Evolutionary conservation across 345 rosid species (phyloP), one percentile per base, ranked within the genome.

Genomic region (Ricinus communis): DNA sequence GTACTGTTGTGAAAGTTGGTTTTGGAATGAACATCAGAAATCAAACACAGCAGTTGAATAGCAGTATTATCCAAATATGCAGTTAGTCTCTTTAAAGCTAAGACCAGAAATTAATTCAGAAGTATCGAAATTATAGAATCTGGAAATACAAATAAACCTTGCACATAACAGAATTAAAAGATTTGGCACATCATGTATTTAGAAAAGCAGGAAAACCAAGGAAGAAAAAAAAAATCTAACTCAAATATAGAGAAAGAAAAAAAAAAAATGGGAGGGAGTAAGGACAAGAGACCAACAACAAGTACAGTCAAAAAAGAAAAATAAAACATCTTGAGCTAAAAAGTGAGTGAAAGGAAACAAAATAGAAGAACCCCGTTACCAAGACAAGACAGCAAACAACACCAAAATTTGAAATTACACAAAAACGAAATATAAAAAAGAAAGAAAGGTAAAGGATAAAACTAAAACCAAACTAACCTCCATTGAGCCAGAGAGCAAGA

Each of bases 401-500:
- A 22, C n/a, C 22, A 61, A 30, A 70, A 33, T 58, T 41, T 8
- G 62, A 62, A 51, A 30, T 19, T 1, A 24, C 5, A n/a, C 19
- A 13, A 4, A 47, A 56, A 43, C 51, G n/a, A 24, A 69, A 13
- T 46, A 60, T 12, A 27, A 43, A 60, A 33, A 25, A 68, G 16
- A 19, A 77, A 14, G 24, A 68, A 33, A 50, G 64, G 60, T 55
- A 36, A 50, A 6, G 13, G 51, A 70, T 33, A 24, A 38, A 64
- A 31, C 5, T 24, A 49, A 56, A 9, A 67, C 30, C 19, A n/a
- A 24, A n/a, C 71, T 47, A 58, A 91, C 96, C 97, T 88, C 97
- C 97, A 83, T 91, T 94, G 78, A 91, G 92, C 98, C 95, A 94
- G 71, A 94, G 95, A 52, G 96, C 72, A 24, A 94, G 89, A 27